Base-by-base conservation (phyloP, 139 green algal genomes). In the Haematococcus lacustris region DNA sequence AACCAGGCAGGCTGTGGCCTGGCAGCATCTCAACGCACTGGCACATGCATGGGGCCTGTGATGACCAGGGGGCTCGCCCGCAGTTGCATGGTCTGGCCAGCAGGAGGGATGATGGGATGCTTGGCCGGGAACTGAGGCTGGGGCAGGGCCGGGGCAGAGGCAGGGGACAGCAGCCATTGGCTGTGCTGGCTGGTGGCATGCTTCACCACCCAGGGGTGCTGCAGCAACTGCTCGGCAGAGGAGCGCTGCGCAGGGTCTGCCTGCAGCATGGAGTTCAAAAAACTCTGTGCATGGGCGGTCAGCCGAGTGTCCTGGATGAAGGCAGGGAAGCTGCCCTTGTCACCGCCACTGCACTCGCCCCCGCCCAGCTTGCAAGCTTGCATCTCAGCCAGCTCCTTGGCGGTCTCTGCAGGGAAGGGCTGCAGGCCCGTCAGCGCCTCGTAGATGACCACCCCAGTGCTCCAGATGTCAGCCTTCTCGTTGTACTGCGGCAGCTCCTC, bases 391-490 rank as follows among this genome's bases (percentile, higher is more conserved):
- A 86, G 82, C 25, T 82, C 73, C 17, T 65, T 65, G 4, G 80
- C 67, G 6, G 25, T 71, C 39, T 91, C 86, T 2, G 79, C 83
- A 2, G 86, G 62, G 77, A 89, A 91, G 38, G 84, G 86, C 71
- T 87, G 82, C 51, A 41, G 73, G 35, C 87, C 87, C 0, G 81
- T 87, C 0, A 91, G 68, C 1, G 80, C 72, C 78, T 91, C 83
- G 65, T 78, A 87, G n/a, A 87, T 32, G 1, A 88, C 30, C 4
- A 76, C 78, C 1, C 87, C 87, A 33, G 85, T 3, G 47, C 53
- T 79, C 82, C 80, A 91, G 2, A 91, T 53, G 40, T 91, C 84
- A 2, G 80, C 84, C 71, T 89, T 88, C 43, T 89, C 78, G 38
- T 87, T 70, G 68, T 91, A 89, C 39, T 71, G 69, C 21, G 86